Percentiles rank a stretch among this genome's conserved stretches.
These are phyloP conservation scores for Aspergillus cavernicola DNA, from an alignment of 495 filamentous ascomycete species.

Conservation along the genomic window DNA sequence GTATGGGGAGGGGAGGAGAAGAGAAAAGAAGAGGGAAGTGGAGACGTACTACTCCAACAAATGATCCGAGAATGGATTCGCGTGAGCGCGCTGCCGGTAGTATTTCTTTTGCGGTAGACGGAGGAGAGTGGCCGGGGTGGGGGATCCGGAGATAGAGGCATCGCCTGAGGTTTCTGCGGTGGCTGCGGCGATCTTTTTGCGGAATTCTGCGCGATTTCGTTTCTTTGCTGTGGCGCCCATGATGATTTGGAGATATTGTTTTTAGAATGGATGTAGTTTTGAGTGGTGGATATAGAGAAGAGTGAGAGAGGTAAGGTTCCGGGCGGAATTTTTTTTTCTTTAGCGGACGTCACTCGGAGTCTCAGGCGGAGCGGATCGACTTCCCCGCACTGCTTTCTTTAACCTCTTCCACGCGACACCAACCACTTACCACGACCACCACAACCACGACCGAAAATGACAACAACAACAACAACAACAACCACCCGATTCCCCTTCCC, in stretches of 20 bases:
- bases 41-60: conserved; percentile 71
- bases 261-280: no score
- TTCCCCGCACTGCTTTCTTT: neutral
- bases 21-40: neutral
- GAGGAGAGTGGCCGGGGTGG: conserved; percentile 17
- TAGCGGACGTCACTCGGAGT: conserved; percentile 2
- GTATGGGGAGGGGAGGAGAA: no score
- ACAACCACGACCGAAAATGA: neutral
- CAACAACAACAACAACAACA: neutral
- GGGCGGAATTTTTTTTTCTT: conserved; percentile 5
- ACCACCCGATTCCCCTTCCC: conserved; percentile 8
- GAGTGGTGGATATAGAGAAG: no score
- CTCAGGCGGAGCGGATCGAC: conserved; percentile 6
- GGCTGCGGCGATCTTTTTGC: conserved; percentile 32
- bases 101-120: conserved; percentile 86
- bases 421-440: neutral
- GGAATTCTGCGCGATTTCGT: conserved; percentile 74
- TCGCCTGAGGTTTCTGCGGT: conserved; percentile 14
- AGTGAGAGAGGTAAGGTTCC: neutral
- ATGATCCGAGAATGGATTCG: conserved; percentile 97
- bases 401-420: neutral
- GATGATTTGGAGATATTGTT: conserved; percentile 32
- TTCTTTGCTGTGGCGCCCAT: conserved; percentile 56
- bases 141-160: conserved; percentile 8
- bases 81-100: conserved; percentile 93